A percentile compares a stretch with the other conserved stretches of the same genome.
Evolutionary conservation across 352 stramenopile species (phyloP).

Genomic region (Pythium sukuiense): DNA sequence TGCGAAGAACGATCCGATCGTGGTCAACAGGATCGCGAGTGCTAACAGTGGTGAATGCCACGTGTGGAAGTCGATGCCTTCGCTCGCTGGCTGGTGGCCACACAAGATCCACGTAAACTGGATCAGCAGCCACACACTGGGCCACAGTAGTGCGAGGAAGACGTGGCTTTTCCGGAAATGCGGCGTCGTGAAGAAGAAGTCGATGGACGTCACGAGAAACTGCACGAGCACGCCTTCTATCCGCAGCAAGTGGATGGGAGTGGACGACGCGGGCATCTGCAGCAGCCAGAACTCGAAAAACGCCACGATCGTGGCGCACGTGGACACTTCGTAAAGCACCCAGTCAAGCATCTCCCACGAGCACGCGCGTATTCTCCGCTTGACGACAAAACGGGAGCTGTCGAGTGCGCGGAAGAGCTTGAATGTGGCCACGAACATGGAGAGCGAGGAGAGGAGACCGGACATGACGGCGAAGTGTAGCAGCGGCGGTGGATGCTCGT

Average conservation of each 20-base stretch:
- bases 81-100: conserved; percentile 54
- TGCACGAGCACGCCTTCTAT: conserved; percentile 42
- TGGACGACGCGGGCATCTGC: conserved; percentile 6
- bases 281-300: conserved; percentile 62
- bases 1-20: conserved; percentile 41
- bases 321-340: conserved; percentile 64
- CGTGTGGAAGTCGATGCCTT: conserved; percentile 64
- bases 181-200: conserved; percentile 64
- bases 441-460: conserved; percentile 49
- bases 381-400: conserved; percentile 53
- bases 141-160: conserved; percentile 57
- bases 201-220: conserved; percentile 44
- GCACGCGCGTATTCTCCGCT: conserved; percentile 44
- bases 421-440: conserved; percentile 57
- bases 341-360: conserved; percentile 72
- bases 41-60: conserved; percentile 35
- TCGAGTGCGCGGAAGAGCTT: conserved; percentile 63
- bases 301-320: conserved; percentile 39
- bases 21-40: conserved; percentile 38
- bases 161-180: conserved; percentile 66
- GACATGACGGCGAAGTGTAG: conserved; percentile 46
- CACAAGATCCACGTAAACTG: conserved; percentile 58
- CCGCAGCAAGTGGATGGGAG: conserved; percentile 20
- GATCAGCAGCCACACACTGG: conserved; percentile 50
- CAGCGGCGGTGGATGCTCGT: conserved; percentile 52